These are phyloP conservation scores for Suillus clintonianus DNA, from an alignment of 768 basidiomycete species.

Conservation along the genomic window DNA sequence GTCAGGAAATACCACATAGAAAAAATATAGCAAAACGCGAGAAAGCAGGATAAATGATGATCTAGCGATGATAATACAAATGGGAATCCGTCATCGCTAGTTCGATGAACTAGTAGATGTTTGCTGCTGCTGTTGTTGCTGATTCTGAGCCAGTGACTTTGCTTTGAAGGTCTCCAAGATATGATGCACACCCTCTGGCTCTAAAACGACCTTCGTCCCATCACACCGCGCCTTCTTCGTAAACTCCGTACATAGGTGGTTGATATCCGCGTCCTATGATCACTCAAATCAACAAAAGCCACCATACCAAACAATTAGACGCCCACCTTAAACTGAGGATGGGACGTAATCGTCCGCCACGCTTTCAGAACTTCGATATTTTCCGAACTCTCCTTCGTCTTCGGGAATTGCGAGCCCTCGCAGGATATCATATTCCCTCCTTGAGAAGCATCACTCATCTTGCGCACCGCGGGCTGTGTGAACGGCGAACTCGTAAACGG, in stretches of 20 bases:
- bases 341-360: slow-evolving; percentile 74
- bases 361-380: slow-evolving; percentile 80
- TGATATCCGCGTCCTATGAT: slow-evolving; percentile 71
- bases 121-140: not conserved
- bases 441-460: slow-evolving; percentile 44
- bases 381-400: slow-evolving; percentile 65
- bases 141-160: slow-evolving; percentile 19
- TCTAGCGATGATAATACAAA: slow-evolving; percentile 1
- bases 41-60: not conserved
- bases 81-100: not conserved
- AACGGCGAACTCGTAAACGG: slow-evolving; percentile 43
- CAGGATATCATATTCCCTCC: slow-evolving; percentile 61
- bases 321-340: slow-evolving; percentile 76
- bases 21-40: not conserved
- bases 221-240: slow-evolving; percentile 82
- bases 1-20: slow-evolving; percentile 1
- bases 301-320: not conserved
- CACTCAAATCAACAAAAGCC: slow-evolving; percentile 3
- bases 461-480: slow-evolving; percentile 36
- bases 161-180: slow-evolving; percentile 44
- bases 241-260: slow-evolving; percentile 77
- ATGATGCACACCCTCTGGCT: slow-evolving; percentile 45
- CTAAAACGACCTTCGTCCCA: slow-evolving; percentile 80
- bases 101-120: not conserved
- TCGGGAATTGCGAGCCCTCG: slow-evolving; percentile 67